These are phyloP conservation scores for Erodium maritimum DNA, from an alignment of 345 rosid species.

Conservation along the genomic window DNA sequence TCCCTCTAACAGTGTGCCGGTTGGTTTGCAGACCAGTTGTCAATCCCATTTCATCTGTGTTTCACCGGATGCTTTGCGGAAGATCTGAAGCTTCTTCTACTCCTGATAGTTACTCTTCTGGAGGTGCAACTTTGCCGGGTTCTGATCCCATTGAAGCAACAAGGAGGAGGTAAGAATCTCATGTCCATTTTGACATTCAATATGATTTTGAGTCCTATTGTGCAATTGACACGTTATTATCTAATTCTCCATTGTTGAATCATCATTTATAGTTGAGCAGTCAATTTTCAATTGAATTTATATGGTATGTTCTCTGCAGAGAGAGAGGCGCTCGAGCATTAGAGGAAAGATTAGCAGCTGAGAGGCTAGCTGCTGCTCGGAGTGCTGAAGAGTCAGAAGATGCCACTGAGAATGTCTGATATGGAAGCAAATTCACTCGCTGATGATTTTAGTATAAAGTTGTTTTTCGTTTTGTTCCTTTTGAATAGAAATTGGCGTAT, in stretches of 20 bases:
- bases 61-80: conserved; percentile 78
- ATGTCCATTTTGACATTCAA: not conserved
- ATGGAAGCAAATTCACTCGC: not conserved
- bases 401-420: conserved; percentile 53
- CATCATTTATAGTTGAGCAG: not conserved
- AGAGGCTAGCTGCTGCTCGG: conserved; percentile 43
- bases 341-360: conserved; percentile 88
- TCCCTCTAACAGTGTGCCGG: not conserved
- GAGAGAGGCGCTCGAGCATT: conserved; percentile 98
- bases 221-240: not conserved
- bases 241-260: too few species aligned
- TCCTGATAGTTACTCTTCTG: conserved; percentile 36
- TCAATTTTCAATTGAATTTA: not conserved
- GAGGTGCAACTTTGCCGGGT: conserved; percentile 69
- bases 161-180: conserved; percentile 62
- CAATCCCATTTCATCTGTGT: conserved; percentile 68
- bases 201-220: not conserved
- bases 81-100: conserved; percentile 41
- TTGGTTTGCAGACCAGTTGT: conserved; percentile 53
- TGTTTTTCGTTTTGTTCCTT: not conserved
- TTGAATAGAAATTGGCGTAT: not conserved
- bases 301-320: conserved; percentile 29
- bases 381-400: conserved; percentile 47
- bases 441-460: too few species aligned
- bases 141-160: conserved; percentile 93